These are phyloP conservation scores for Kodamaea neixiangensis DNA, from an alignment of 805 yeast species.

Conservation along the genomic window DNA sequence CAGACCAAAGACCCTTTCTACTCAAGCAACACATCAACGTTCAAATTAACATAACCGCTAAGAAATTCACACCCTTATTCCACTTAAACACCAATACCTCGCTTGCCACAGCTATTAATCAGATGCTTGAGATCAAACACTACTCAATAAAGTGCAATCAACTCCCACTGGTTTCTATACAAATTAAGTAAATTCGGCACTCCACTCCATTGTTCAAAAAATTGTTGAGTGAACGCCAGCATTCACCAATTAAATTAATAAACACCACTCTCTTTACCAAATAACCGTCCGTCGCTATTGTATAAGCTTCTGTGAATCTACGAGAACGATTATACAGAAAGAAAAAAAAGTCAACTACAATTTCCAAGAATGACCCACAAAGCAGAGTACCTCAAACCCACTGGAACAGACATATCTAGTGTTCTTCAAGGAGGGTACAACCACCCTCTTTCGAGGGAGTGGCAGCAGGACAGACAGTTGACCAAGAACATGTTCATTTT, in stretches of 20 bases:
- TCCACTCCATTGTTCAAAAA: too few relatives aligned
- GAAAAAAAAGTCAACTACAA: background rate
- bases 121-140: too few relatives aligned
- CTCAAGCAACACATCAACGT: too few relatives aligned
- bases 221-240: too few relatives aligned
- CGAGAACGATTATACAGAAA: background rate
- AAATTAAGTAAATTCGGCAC: too few relatives aligned
- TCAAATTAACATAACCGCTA: too few relatives aligned
- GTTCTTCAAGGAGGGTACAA: slow-evolving; percentile 92
- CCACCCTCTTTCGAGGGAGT: slow-evolving; percentile 82
- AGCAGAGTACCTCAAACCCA: slow-evolving; percentile 66
- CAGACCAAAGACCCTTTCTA: too few relatives aligned
- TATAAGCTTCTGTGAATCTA: background rate
- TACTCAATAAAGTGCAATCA: too few relatives aligned
- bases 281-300: background rate
- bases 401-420: slow-evolving; percentile 66
- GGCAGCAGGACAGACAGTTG: slow-evolving; percentile 88
- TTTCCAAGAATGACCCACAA: slow-evolving; percentile 55
- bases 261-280: background rate
- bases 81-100: too few relatives aligned
- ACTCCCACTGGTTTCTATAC: too few relatives aligned
- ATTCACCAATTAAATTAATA: background rate
- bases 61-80: too few relatives aligned
- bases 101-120: too few relatives aligned
- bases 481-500: slow-evolving; percentile 88